These are phyloP conservation scores for Podospora comata DNA, from an alignment of 495 filamentous ascomycete genomes.

Conservation along the genomic window DNA sequence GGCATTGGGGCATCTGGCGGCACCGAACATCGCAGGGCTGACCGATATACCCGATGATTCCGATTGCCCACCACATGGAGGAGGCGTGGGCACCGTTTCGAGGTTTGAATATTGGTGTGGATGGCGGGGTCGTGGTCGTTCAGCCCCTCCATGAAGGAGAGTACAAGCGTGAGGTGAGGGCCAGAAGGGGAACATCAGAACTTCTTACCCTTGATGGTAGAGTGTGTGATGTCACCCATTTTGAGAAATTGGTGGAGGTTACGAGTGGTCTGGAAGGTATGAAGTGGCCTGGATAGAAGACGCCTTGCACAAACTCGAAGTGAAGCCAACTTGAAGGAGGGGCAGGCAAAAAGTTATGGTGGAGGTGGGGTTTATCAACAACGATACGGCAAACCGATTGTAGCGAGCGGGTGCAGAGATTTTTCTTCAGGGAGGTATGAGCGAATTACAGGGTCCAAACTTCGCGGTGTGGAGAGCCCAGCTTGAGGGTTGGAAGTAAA, in stretches of 20 bases:
- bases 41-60: slow-evolving; percentile 5
- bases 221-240: slow-evolving; percentile 36
- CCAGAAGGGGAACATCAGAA: slow-evolving; percentile 9
- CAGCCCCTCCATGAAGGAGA: background rate
- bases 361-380: slow-evolving; percentile 12
- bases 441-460: slow-evolving; percentile 29
- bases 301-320: slow-evolving; percentile 17
- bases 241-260: slow-evolving; percentile 23
- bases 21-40: background rate
- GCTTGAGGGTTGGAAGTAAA: background rate
- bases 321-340: slow-evolving; percentile 25
- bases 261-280: slow-evolving; percentile 9
- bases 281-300: slow-evolving; percentile 23
- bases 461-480: slow-evolving; percentile 21
- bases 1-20: background rate
- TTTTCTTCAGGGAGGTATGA: slow-evolving; percentile 23
- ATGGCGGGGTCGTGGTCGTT: background rate
- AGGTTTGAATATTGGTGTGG: background rate
- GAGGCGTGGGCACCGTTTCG: background rate
- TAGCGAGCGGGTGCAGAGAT: slow-evolving; percentile 8
- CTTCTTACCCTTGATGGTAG: slow-evolving; percentile 36
- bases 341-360: slow-evolving; percentile 10
- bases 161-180: background rate
- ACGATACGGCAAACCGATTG: slow-evolving; percentile 10
- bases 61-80: background rate